These are phyloP conservation scores for Endocarpon pusillum DNA, from an alignment of 495 filamentous ascomycete genomes.

Conservation along the genomic window DNA sequence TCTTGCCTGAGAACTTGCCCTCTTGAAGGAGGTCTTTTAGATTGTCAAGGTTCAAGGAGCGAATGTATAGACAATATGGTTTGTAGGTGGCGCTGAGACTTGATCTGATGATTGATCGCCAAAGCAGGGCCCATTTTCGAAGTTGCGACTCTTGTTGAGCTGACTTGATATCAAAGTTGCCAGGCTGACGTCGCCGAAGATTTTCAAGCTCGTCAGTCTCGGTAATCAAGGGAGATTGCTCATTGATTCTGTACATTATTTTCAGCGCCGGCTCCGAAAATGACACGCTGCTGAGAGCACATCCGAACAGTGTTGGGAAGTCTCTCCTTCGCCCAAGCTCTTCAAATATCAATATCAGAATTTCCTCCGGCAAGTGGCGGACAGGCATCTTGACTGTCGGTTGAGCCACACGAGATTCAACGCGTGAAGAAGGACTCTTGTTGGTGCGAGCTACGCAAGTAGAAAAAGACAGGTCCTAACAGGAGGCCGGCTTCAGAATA, in stretches of 20 bases:
- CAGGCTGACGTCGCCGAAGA: slow-evolving; percentile 8
- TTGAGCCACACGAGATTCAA: too few species aligned
- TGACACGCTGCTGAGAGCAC: slow-evolving; percentile 29
- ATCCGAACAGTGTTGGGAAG: slow-evolving; percentile 39
- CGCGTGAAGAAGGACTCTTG: too few species aligned
- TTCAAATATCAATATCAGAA: slow-evolving; percentile 40
- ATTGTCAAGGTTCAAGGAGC: slow-evolving; percentile 41
- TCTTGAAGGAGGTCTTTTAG: slow-evolving; percentile 40
- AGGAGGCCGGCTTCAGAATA: too few species aligned
- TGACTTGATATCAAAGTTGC: neutral
- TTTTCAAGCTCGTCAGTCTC: slow-evolving; percentile 22
- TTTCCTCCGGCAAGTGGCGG: slow-evolving; percentile 37
- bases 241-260: slow-evolving; percentile 44
- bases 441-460: too few species aligned
- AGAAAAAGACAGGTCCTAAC: too few species aligned
- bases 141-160: slow-evolving; percentile 10
- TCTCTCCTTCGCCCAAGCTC: slow-evolving; percentile 33
- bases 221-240: slow-evolving; percentile 20
- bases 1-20: slow-evolving; percentile 19
- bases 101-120: slow-evolving; percentile 54
- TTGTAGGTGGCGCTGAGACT: slow-evolving; percentile 43
- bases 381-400: too few species aligned
- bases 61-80: slow-evolving; percentile 55
- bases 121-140: slow-evolving; percentile 41
- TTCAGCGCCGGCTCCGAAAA: slow-evolving; percentile 40